Base-by-base conservation (phyloP, 1,139 yeast species). In the Debaryomyces psychrophilus region DNA sequence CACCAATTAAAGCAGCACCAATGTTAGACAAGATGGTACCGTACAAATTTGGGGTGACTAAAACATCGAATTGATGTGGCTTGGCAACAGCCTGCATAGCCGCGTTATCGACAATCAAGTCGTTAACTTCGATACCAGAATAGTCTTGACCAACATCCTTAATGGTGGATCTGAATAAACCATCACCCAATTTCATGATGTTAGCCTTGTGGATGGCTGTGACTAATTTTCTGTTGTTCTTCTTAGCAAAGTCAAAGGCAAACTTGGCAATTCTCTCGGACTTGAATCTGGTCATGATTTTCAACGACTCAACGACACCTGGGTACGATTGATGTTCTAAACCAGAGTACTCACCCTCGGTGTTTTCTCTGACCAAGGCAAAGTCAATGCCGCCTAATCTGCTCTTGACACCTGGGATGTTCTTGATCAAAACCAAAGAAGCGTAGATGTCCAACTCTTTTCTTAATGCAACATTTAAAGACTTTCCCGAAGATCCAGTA, bases 181-280 rank as follows among this genome's bases (percentile, higher is more conserved):
- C 99, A 69, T 93, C 99, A 68, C 97, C 96, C 67, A 90, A 84
- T 79, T 93, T 93, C 99, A 93, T 93, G 65, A 93, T 93, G 82
- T 93, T 93, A 58, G 99, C 99, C 79, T 93, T 93, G 84, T 93
- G 99, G 66, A 93, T 93, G 59, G 97, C 97, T 48, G 97, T 90
- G 56, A 93, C 98, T 64, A 82, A 77, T 72, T 87, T 84, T 77
- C 98, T 87, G 79, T 87, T 83, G 81, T 93, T 89, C 76, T 87
- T 87, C 69, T 82, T 77, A 54, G 98, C 98, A 62, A 88, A 93
- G 76, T 93, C 98, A 64, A 90, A 92, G 42, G 99, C 98, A 62
- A 93, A 93, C 74, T 93, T 87, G 59, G 97, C 97, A 60, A 93
- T 88, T 77, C 99, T 86, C 81, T 93, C 99, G 48, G 96, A 87